Evolutionary conservation across 2,329 filamentous ascomycete species (phyloP).

Genomic region (Pseudocercospora eumusae): DNA sequence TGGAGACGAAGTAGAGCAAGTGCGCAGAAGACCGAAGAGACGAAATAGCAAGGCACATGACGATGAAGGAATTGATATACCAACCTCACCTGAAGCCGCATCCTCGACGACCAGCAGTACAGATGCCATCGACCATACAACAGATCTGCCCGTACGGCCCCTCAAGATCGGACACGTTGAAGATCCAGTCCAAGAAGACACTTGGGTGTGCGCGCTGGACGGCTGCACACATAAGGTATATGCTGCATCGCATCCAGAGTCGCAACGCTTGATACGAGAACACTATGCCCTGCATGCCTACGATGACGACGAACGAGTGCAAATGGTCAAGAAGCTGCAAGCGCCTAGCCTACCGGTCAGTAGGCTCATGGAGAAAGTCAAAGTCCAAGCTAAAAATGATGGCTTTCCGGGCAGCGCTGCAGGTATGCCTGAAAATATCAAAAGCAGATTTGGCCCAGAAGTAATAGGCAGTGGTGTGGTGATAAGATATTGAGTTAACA

Average conservation of each 20-base stretch:
- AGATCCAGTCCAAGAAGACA: conserved; percentile 48
- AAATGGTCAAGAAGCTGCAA: conserved; percentile 58
- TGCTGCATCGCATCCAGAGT: conserved; percentile 58
- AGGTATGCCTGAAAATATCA: conserved; percentile 20
- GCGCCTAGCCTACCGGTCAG: conserved; percentile 50
- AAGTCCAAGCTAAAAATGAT: conserved; percentile 33
- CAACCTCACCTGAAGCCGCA: conserved; percentile 37
- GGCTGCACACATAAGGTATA: conserved; percentile 67
- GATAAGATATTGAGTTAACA: conserved; percentile 17
- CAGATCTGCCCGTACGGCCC: conserved; percentile 34
- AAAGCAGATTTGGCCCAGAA: conserved; percentile 18
- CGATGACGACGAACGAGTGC: conserved; percentile 54
- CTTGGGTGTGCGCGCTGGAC: conserved; percentile 66
- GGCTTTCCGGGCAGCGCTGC: conserved; percentile 26
- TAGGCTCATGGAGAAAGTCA: conserved; percentile 51
- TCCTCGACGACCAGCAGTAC: conserved; percentile 11
- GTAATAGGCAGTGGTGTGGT: conserved; percentile 11
- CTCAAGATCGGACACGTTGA: conserved; percentile 15
- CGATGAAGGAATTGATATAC: conserved; percentile 42
- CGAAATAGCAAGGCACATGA: conserved; percentile 28
- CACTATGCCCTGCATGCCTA: conserved; percentile 65
- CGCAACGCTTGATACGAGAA: conserved; percentile 58
- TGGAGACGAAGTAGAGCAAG: conserved; percentile 10
- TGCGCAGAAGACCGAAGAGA: conserved; percentile 26
- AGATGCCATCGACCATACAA: conserved; percentile 15